Evolutionary conservation across 768 basidiomycete genomes (phyloP).

Genomic region (Stropharia rugosoannulata): DNA sequence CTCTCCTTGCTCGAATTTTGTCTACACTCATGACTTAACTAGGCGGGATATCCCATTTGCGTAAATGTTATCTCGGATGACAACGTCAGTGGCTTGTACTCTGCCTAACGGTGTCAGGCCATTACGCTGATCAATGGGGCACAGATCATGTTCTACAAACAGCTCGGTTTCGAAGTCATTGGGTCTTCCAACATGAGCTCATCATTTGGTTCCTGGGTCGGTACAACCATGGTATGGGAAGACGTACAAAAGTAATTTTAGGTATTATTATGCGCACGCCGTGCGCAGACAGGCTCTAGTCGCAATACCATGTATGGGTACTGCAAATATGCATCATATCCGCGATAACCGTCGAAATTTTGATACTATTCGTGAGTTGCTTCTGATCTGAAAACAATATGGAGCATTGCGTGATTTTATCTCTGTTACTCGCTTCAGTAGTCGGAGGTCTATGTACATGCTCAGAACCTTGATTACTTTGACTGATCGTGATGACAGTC

Average conservation of each 20-base stretch:
- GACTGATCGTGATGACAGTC: no score
- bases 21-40: background rate
- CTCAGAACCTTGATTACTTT: no score
- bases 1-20: background rate
- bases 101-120: no score
- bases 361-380: background rate
- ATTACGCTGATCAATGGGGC: background rate
- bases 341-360: background rate
- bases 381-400: background rate
- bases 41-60: background rate
- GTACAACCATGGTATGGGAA: constrained; percentile 1
- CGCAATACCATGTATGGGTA: background rate
- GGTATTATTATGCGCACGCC: background rate
- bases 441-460: no score
- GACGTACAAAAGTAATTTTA: background rate
- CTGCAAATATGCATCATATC: background rate
- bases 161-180: background rate
- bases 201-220: background rate
- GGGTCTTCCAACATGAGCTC: background rate
- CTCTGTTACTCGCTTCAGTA: background rate
- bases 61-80: background rate
- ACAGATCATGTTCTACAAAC: constrained; percentile 3
- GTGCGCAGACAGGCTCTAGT: background rate
- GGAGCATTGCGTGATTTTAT: background rate
- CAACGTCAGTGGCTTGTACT: background rate